Conservation (phyloP, 2,329 filamentous ascomycete species). For the Fonsecaea pugnacius region DNA sequence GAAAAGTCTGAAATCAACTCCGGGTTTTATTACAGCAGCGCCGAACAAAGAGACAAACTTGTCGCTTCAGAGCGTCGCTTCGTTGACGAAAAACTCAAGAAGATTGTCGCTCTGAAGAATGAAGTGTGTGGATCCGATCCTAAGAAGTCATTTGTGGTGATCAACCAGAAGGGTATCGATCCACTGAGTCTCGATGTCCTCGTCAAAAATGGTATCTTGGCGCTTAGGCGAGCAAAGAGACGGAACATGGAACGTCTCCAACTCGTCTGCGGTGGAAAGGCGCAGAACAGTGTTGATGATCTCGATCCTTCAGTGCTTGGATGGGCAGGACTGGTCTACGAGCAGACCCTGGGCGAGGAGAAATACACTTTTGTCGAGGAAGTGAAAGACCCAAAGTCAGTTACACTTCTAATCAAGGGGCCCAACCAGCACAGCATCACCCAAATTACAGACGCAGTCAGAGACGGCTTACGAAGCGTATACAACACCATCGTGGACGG, state of each 20-base stretch:
- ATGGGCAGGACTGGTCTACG: conserved; percentile 95
- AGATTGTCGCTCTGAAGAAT: conserved; percentile 98
- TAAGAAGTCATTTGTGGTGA: conserved; percentile 94
- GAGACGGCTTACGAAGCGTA: conserved; percentile 91
- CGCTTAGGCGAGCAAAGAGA: conserved; percentile 90
- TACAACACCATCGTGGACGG: conserved; percentile 99
- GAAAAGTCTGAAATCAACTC: conserved; percentile 99
- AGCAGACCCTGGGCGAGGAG: conserved; percentile 96
- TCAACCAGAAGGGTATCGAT: conserved; percentile 99
- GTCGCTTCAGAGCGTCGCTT: conserved; percentile 96
- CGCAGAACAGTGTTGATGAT: conserved; percentile 97
- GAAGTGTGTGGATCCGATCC: conserved; percentile 91
- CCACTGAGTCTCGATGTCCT: conserved; percentile 93
- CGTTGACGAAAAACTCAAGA: conserved; percentile 93
- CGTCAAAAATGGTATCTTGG: conserved; percentile 97
- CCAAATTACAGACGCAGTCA: conserved; percentile 94
- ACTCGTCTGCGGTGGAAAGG: conserved; percentile 84
- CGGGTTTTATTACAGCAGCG: conserved; percentile 96
- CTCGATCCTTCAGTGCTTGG: conserved; percentile 84
- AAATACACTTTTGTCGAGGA: conserved; percentile 99
- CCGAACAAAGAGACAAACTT: conserved; percentile 95
- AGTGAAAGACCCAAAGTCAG: conserved; percentile 97
- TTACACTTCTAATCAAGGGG: conserved; percentile 96
- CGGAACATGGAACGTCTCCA: conserved; percentile 99
- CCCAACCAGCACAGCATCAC: conserved; percentile 96